Evolutionary conservation across 495 filamentous ascomycete species (phyloP), one percentile per base, ranked within the genome.

Genomic region (Chaetomium fimeti): DNA sequence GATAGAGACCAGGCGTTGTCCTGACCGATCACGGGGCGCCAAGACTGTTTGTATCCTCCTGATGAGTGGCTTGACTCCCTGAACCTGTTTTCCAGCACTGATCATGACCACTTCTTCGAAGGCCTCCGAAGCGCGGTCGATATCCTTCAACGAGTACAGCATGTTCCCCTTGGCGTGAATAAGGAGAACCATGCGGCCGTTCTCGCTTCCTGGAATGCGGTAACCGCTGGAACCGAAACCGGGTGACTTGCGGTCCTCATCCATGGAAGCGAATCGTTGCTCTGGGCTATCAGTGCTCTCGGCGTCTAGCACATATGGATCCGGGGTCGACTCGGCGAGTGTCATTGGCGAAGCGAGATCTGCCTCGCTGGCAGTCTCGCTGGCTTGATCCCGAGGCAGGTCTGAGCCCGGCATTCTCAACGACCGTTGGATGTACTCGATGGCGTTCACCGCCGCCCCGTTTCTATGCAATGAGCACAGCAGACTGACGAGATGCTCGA

Each of bases 81-180:
- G 80, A 8, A 87, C 81, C 47, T 85, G 82, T 68, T 84, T 83
- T 11, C 93, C 94, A 47, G 90, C 83, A 57, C 89, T 92, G 69
- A 98, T 93, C 62, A 96, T 76, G 29, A 99, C 92, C 2, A 92
- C 94, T 74, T 97, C 92, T 69, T 98, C 94, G 68, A 99, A 99
- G 11, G 95, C 92, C 63, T 87, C 85, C 1, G 94, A 92, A 18
- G 94, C 94, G 15, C 83, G 87, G 49, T 82, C 80, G 69, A 94
- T 91, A 65, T 98, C 89, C 27, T 92, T 92, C 57, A 96, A 76
- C 42, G 91, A 86, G 77, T 99, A 99, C 2, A 98, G 82, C 91
- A 98, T 96, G 68, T 98, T 99, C 29, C 95, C 94, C 75, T 98
- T 99, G 3, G 92, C 93, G 76, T 99, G 95, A 27, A 97, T 84